Evolutionary conservation across 1,284 basidiomycete species (phyloP), one percentile per base, ranked within the genome.

Genomic region (Lentinus polychrous): DNA sequence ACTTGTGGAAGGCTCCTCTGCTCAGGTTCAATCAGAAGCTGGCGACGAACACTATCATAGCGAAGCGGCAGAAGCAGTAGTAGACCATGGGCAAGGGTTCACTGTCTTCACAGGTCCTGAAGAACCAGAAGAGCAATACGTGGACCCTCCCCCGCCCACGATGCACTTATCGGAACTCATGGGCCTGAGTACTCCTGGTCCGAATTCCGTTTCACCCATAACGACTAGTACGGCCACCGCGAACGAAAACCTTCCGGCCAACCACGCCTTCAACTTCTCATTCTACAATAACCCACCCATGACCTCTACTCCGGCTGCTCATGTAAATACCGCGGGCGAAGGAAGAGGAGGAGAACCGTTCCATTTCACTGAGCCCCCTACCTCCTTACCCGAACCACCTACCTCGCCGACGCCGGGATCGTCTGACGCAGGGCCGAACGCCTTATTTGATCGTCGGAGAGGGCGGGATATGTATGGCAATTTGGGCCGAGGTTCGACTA

Each of bases 311-410:
- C 74, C 81, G 39, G 66, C 66, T 24, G 54, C 51, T 14, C 27
- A 27, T 27, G 27, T 27, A 10, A 27, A 27, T 27, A 34, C 37
- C 15, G n/a, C 39, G 17, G 17, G 7, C 18, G 39, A 40, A 20
- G 39, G 8, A 38, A 17, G 37, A 8, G n/a, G 27, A 10, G 49
- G 11, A 27, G 44, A 22, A 8, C 17, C 44, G 11, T 27, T 44
- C 23, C 27, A 32, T 36, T 15, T 38, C 8, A 32, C 27, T 18
- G 36, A 79, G 43, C 41, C 15, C 36, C 22, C 22, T 23, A 27
- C 84, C 55, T 77, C 81, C 8, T 79, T 78, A 61, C 81, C 82
- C 2, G 82, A 86, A 56, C 73, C 76, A 11, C 81, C 83, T 1
- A 77, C 78, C 44, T 86, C 83, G 8, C 85, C 83, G n/a, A 78